phyloP scores from a whole-genome alignment of 495 filamentous ascomycete species.

The Mytilinidion resinicola region DNA sequence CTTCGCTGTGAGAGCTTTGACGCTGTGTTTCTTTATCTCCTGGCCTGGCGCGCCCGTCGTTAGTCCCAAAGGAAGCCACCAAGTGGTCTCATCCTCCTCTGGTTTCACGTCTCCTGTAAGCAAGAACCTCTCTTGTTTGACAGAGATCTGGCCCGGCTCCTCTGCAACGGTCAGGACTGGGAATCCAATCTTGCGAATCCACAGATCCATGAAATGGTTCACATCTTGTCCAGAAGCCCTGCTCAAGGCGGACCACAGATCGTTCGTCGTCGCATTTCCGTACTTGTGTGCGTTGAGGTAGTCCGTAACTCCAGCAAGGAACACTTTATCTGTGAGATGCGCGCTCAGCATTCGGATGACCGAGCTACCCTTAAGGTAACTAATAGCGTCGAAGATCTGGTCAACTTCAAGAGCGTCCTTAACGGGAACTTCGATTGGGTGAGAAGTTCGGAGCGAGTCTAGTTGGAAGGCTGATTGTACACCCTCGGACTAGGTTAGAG shows the following conservation, averaged over 20 bases:
- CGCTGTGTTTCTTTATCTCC: conserved; percentile 47
- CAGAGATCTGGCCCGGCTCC: conserved; percentile 67
- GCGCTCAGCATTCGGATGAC: conserved; percentile 90
- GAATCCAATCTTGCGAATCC: conserved; percentile 93
- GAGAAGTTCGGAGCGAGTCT: conserved; percentile 81
- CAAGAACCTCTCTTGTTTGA: conserved; percentile 83
- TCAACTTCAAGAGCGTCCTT: conserved; percentile 86
- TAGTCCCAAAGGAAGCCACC: conserved; percentile 90
- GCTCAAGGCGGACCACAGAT: conserved; percentile 86
- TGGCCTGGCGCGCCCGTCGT: conserved; percentile 46
- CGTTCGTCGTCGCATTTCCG: conserved; percentile 85
- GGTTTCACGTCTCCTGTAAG: conserved; percentile 78
- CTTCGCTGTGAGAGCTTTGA: conserved; percentile 65
- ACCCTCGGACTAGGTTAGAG: conserved; percentile 61
- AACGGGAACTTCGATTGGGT: conserved; percentile 92
- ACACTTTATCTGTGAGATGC: conserved; percentile 77
- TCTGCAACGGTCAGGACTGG: conserved; percentile 82
- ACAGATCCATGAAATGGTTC: conserved; percentile 77
- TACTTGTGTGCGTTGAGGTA: conserved; percentile 87
- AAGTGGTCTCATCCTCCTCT: conserved; percentile 82
- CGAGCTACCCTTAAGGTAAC: conserved; percentile 91
- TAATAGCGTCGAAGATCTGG: conserved; percentile 93
- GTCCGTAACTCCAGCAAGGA: conserved; percentile 78
- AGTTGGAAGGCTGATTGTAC: conserved; percentile 85
- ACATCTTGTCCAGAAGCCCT: conserved; percentile 87